These are phyloP conservation scores for Moesziomyces globuligerus DNA, from an alignment of 1,284 basidiomycete genomes.

Conservation along the genomic window DNA sequence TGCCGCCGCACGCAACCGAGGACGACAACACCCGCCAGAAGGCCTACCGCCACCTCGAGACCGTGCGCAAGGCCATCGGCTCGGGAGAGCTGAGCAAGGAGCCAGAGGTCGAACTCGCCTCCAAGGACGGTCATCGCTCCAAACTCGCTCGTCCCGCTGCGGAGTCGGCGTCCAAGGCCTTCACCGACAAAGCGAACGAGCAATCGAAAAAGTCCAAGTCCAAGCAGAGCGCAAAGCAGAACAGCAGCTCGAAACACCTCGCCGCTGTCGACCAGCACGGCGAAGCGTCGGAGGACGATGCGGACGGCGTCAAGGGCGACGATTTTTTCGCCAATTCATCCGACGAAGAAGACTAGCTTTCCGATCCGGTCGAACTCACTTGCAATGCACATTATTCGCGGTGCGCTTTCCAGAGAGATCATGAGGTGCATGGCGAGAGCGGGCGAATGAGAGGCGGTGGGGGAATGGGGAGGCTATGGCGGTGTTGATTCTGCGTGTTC, in stretches of 20 bases:
- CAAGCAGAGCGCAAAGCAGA: slow-evolving; percentile 22
- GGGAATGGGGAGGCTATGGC: too few species aligned
- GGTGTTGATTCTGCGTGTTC: slow-evolving; percentile 21
- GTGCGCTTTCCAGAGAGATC: too few species aligned
- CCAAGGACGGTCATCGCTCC: slow-evolving; percentile 13
- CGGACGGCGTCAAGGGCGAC: slow-evolving; percentile 35
- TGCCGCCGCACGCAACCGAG: slow-evolving; percentile 17
- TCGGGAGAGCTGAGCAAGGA: slow-evolving; percentile 35
- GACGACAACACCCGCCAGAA: slow-evolving; percentile 32
- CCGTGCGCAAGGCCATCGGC: slow-evolving; percentile 38
- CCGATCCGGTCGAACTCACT: not conserved
- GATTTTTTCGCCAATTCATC: slow-evolving; percentile 54
- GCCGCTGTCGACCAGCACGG: slow-evolving; percentile 7
- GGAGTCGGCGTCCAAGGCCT: slow-evolving; percentile 7
- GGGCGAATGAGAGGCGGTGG: too few species aligned
- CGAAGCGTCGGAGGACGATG: slow-evolving; percentile 5
- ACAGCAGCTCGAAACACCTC: slow-evolving; percentile 2
- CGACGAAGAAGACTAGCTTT: slow-evolving; percentile 24
- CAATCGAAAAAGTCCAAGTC: slow-evolving; percentile 28
- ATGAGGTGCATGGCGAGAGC: too few species aligned
- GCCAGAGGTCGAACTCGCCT: slow-evolving; percentile 50
- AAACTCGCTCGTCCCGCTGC: slow-evolving; percentile 13
- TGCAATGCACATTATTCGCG: not conserved
- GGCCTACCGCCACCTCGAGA: slow-evolving; percentile 36
- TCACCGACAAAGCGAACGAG: too few species aligned